Evolutionary conservation across 2,329 filamentous ascomycete species (phyloP), one percentile per base, ranked within the genome.

Genomic region (Acrocalymma vagum): DNA sequence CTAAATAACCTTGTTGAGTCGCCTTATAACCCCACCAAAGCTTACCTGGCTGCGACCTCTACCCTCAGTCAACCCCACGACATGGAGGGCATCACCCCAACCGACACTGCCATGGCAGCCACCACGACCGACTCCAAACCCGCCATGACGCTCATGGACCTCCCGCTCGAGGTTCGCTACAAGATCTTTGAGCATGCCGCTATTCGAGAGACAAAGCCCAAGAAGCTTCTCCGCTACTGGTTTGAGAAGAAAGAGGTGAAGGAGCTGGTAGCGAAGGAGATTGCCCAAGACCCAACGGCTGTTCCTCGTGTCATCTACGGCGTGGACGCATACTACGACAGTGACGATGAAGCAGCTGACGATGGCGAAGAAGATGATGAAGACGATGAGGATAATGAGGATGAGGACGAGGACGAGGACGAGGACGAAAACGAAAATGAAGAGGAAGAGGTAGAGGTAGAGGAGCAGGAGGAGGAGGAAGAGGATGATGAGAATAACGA

Each of bases 121-220:
- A 29, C 23, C 17, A 48, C 48, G 52, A 29, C 43, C 24, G 16
- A 29, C 34, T 20, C 37, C 29, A 30, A 48, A 28, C 24, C 29
- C 28, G 18, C 40, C 9, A 10, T 37, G 11, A 38, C 38, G 13
- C 38, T 69, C 17, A 48, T 60, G 41, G 32, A 15, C 34, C 50
- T 67, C 8, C 65, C 66, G 3, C 51, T 67, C 30, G 66, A 70
- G 50, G 31, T 68, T 16, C 62, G 65, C 24, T 53, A 66, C 30
- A 35, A 36, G 11, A 62, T 69, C 45, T 70, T 60, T 48, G 38
- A 52, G 32, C 32, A 51, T 15, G 45, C 52, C 6, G 45, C 59
- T 20, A 35, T 20, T 6, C 50, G 58, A 29, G 32, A 52, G 5
- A 20, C 36, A 5, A 38, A 54, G 39, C 51, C 62, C 5, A 53